Evolutionary conservation across 2,329 filamentous ascomycete species (phyloP).

Genomic region (Penicillium sp.): DNA sequence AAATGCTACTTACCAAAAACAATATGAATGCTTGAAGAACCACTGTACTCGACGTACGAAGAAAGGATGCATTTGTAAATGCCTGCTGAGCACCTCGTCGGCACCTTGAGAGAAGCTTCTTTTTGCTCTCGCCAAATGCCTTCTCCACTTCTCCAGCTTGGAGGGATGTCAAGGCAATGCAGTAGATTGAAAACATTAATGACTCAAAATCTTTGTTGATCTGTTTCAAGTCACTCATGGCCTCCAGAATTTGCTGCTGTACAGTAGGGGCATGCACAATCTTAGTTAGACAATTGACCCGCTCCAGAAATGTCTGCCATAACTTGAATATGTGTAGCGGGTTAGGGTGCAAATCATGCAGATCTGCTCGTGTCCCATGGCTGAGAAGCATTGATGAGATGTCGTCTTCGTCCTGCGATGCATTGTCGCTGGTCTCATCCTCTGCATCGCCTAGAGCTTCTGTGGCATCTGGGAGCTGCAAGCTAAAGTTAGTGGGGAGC

Average conservation of each 20-base stretch:
- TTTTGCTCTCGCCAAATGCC: constrained; percentile 25
- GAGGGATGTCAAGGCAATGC: constrained; percentile 45
- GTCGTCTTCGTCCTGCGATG: constrained; percentile 14
- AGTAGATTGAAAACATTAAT: constrained; percentile 69
- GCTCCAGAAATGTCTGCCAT: constrained; percentile 32
- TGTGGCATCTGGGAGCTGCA: constrained; percentile 24
- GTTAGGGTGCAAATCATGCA: constrained; percentile 21
- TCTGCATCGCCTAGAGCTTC: constrained; percentile 20
- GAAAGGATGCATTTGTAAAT: constrained; percentile 30
- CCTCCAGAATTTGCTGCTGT: constrained; percentile 30
- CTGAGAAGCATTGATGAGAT: constrained; percentile 17
- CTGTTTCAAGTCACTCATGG: constrained; percentile 21
- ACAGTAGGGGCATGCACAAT: constrained; percentile 67
- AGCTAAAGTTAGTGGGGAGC: constrained; percentile 1
- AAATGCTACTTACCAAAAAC: constrained; percentile 41
- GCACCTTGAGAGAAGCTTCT: constrained; percentile 18
- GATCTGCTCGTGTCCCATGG: not conserved
- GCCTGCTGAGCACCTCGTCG: constrained; percentile 21
- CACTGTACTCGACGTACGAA: constrained; percentile 48
- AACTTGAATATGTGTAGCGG: constrained; percentile 28
- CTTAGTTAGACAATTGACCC: constrained; percentile 68
- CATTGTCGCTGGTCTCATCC: constrained; percentile 11
- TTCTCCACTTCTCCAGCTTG: constrained; percentile 31
- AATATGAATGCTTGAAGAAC: constrained; percentile 52
- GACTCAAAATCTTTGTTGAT: constrained; percentile 52